phyloP scores from a whole-genome alignment of 169 alveolate species.

The Babesia bigemina region DNA sequence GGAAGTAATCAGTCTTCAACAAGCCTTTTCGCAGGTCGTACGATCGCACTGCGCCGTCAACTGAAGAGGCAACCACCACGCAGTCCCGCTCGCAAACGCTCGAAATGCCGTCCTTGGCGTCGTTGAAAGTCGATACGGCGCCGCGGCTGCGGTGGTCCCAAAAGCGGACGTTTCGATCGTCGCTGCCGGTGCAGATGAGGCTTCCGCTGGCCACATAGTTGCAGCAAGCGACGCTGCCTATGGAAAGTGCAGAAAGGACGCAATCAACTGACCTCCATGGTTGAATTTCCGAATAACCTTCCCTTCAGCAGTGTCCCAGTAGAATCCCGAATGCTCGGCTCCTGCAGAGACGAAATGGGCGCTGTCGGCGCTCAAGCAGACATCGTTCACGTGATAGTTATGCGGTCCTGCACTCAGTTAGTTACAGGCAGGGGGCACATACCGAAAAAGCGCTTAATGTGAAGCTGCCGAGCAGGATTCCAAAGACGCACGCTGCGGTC shows the following conservation, averaged over 20 bases:
- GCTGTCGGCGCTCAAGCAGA: conserved; percentile 74
- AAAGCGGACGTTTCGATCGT: conserved; percentile 72
- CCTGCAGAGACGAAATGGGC: conserved; percentile 80
- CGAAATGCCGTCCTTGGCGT: conserved; percentile 71
- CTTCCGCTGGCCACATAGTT: conserved; percentile 37
- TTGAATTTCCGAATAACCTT: conserved; percentile 72
- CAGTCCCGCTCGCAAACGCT: conserved; percentile 42
- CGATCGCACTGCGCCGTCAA: conserved; percentile 76
- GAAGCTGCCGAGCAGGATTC: conserved; percentile 78
- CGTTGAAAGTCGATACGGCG: conserved; percentile 72
- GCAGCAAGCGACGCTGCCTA: conserved; percentile 58
- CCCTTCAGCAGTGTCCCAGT: conserved; percentile 81
- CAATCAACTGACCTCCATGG: conserved; percentile 71
- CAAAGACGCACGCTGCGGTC: conserved; percentile 77
- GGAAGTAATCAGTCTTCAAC: conserved; percentile 66
- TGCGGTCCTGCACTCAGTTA: conserved; percentile 69
- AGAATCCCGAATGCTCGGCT: conserved; percentile 75
- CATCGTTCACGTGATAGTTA: conserved; percentile 78
- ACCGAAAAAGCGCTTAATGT: conserved; percentile 74
- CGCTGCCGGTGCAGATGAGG: conserved; percentile 78
- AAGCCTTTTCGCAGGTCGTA: conserved; percentile 78
- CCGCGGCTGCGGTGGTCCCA: conserved; percentile 76
- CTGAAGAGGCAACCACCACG: conserved; percentile 64
- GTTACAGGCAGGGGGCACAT: not conserved
- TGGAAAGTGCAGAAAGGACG: not conserved